Base-by-base conservation (phyloP, 2,329 filamentous ascomycete species). In the Exutisphaerella laricina region DNA sequence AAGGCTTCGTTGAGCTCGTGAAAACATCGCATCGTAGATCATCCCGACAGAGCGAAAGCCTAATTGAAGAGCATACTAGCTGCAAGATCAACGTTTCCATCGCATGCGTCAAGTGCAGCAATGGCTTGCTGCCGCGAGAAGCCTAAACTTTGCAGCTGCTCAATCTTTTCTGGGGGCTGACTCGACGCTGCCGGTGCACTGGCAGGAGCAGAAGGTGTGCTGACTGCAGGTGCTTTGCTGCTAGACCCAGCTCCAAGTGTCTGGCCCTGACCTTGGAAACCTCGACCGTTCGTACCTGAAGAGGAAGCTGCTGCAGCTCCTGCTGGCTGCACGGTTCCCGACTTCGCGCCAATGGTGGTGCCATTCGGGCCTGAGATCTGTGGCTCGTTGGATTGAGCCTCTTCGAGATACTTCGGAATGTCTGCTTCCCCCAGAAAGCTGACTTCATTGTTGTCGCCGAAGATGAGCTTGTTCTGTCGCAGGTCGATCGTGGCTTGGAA, bases 401-500 rank as follows among this genome's bases (percentile, higher is more conserved):
- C 82, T 54, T 89, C 85, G 25, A 75, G 67, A 34, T 83, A 78
- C 64, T 84, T 94, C n/a, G 92, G 92, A 39, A 97, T 94, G 53
- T 98, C 90, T 2, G 85, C 84, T 67, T 97, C 92, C 34, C 87
- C 85, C 9, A 98, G 71, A 66, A 98, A 98, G 0, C 85, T 79
- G 4, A 98, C 85, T 54, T 92, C 85, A 53, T 88, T 82, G 43
- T 84, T 86, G 28, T 60, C 57, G 16, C 60, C 60, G 55, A 98
- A 95, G 50, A 94, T 77, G 13, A 98, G 78, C 50, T 82, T 85
- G 58, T 92, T 88, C 59, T 83, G 84, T 51, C 80, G 77, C 9
- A 98, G 75, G 63, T 98, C 92, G 58, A 98, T 90, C 56, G 78
- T 85, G 25, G 90, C 92, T 66, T 95, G 90, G 66, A 97, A 89